Percentiles rank a stretch among this genome's conserved stretches.
Evolutionary conservation across 1,284 basidiomycete genomes (phyloP).

Genomic region (Heterobasidion occidentale): DNA sequence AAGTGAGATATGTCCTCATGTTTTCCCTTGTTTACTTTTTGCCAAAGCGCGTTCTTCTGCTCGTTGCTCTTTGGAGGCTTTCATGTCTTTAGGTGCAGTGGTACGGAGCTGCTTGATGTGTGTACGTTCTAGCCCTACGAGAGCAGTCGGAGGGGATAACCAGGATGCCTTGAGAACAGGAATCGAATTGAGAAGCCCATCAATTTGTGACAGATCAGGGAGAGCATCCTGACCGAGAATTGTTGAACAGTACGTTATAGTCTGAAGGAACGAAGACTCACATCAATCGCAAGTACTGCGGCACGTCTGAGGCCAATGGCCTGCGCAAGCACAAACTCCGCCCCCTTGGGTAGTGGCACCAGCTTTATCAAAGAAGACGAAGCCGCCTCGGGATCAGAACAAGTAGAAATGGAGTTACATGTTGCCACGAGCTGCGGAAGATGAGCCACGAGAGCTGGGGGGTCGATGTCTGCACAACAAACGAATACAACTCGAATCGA

Average conservation of each 20-base stretch:
- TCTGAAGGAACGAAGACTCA: constrained; percentile 21
- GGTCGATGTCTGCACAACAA: constrained; percentile 67
- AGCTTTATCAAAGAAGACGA: constrained; percentile 36
- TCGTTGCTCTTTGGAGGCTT: constrained; percentile 58
- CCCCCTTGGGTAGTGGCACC: constrained; percentile 63
- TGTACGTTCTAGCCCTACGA: constrained; percentile 48
- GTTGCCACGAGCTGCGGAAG: constrained; percentile 67
- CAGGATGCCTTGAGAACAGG: constrained; percentile 56
- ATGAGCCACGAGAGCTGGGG: constrained; percentile 62
- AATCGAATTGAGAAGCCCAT: constrained; percentile 35
- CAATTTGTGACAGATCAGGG: constrained; percentile 29
- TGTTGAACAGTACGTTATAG: too few species aligned
- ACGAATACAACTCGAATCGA: constrained; percentile 48
- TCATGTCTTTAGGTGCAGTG: constrained; percentile 74
- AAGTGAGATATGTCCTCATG: too few species aligned
- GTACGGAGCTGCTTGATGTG: constrained; percentile 85
- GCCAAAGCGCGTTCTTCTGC: constrained; percentile 46
- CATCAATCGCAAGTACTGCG: constrained; percentile 59
- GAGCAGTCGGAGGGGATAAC: constrained; percentile 28
- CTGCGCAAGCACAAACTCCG: constrained; percentile 59
- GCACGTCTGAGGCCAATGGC: constrained; percentile 62
- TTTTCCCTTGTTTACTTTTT: constrained; percentile 18
- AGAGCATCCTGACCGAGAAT: constrained; percentile 24
- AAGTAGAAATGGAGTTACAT: constrained; percentile 43
- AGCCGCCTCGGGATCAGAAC: too few species aligned